Evolutionary conservation across 1,284 basidiomycete species (phyloP), one percentile per base, ranked within the genome.

Genomic region (Rugiboletus extremiorientalis): DNA sequence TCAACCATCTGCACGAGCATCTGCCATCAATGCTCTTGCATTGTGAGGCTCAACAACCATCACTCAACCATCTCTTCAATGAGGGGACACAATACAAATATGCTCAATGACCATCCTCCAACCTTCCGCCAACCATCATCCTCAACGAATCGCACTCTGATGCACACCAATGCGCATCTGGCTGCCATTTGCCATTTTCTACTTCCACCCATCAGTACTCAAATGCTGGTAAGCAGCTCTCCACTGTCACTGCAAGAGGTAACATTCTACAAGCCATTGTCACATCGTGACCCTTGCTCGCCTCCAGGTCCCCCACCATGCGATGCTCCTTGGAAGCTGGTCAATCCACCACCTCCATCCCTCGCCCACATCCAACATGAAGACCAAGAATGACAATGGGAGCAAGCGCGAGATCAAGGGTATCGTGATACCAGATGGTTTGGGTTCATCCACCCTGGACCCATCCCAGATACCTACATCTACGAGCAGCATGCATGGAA

Each of bases 381-480:
- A 58, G 67, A 71, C 33, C 55, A 67, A 25, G 65, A 69, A 5
- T n/a, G n/a, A n/a, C n/a, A n/a, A n/a, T n/a, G n/a, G n/a, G n/a
- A n/a, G n/a, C 57, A 65, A 18, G 66, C 59, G 6, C 57, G 63
- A 12, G 67, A 58, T 9, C 63, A 62, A 40, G 65, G 63, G 48
- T 70, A 70, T 50, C 65, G 65, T 16, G 65, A 66, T 15, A 65
- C 64, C 33, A 63, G 70, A 50, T 63, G 69, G 25, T 76, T 71
- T 52, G 67, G 67, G 18, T 65, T 59, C 52, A 81, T 84, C 57
- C 79, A 81, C 64, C 76, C 80, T 28, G 73, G 74, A 52, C 63
- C 69, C 43, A 67, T 71, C 40, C 73, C 74, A 54, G 77, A 81
- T 54, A 77, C 78, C 22, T 85, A 77, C 71, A 74, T 86, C 58